These are phyloP conservation scores for Angomonas deanei DNA, from an alignment of 208 protist species.

Conservation along the genomic window DNA sequence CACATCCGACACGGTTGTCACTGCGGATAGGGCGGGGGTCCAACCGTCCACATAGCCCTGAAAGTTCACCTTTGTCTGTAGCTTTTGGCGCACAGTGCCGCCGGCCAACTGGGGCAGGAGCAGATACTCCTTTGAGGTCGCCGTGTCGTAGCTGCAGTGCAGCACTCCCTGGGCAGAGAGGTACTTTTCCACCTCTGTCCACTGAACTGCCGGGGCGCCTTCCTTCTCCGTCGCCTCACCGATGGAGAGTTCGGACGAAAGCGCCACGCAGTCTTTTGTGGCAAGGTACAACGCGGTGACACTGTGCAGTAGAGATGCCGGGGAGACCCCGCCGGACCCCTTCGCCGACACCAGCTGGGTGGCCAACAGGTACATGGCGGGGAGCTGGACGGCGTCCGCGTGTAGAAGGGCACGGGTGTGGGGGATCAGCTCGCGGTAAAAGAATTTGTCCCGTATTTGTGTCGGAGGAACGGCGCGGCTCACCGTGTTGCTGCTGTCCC, in stretches of 20 bases:
- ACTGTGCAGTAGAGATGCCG: slow-evolving; percentile 39
- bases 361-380: slow-evolving; percentile 37
- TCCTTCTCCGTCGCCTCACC: neutral
- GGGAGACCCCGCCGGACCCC: neutral
- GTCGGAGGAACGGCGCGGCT: slow-evolving; percentile 11
- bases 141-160: slow-evolving; percentile 18
- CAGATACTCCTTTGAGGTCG: slow-evolving; percentile 24
- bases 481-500: neutral
- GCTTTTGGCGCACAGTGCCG: slow-evolving; percentile 40
- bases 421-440: slow-evolving; percentile 36
- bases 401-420: slow-evolving; percentile 62
- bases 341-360: neutral
- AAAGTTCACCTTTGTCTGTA: slow-evolving; percentile 21
- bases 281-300: slow-evolving; percentile 57
- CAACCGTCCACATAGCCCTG: neutral
- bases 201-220: too few species aligned
- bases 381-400: slow-evolving; percentile 60
- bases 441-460: slow-evolving; percentile 9
- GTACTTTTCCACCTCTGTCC: neutral
- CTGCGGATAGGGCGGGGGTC: neutral
- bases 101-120: slow-evolving; percentile 28
- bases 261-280: slow-evolving; percentile 32
- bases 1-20: slow-evolving; percentile 20
- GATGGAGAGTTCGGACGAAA: slow-evolving; percentile 14
- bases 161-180: neutral